Percentiles rank a stretch among this genome's conserved stretches.
Evolutionary conservation across 2,329 filamentous ascomycete genomes (phyloP).

Genomic region (Nannizziopsis arthrosporioides): DNA sequence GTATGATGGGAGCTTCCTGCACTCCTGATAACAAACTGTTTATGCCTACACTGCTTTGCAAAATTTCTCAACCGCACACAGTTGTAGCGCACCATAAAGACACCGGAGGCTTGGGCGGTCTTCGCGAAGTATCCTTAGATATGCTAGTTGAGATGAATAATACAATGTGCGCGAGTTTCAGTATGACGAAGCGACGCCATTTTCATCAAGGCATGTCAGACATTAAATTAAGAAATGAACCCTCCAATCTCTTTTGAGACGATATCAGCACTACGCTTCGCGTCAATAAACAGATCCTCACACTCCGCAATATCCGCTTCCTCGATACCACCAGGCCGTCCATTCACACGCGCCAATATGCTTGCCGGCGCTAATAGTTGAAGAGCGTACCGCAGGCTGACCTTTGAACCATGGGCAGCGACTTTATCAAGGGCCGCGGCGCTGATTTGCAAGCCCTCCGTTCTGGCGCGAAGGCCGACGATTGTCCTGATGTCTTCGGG

Average conservation of each 20-base stretch:
- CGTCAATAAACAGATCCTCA: conserved; percentile 74
- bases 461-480: conserved; percentile 69
- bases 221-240: conserved; percentile 47
- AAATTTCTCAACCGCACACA: too few relatives aligned
- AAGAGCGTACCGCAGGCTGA: conserved; percentile 84
- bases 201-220: background rate
- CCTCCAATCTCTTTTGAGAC: conserved; percentile 53
- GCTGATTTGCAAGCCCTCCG: conserved; percentile 66
- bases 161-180: background rate
- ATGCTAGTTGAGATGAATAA: too few relatives aligned
- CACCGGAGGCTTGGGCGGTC: too few relatives aligned
- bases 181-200: background rate
- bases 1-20: too few relatives aligned
- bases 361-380: conserved; percentile 82
- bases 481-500: conserved; percentile 86
- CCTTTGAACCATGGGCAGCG: conserved; percentile 71
- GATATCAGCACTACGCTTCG: conserved; percentile 62
- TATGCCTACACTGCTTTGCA: too few relatives aligned
- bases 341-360: conserved; percentile 79
- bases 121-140: too few relatives aligned
- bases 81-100: too few relatives aligned
- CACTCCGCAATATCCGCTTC: conserved; percentile 67
- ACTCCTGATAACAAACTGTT: too few relatives aligned
- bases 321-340: conserved; percentile 59
- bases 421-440: conserved; percentile 80